A percentile compares a stretch with the other conserved stretches of the same genome.
These are phyloP conservation scores for Nakaseomyces sp. DNA, from an alignment of 1,139 yeast genomes.

Conservation along the genomic window DNA sequence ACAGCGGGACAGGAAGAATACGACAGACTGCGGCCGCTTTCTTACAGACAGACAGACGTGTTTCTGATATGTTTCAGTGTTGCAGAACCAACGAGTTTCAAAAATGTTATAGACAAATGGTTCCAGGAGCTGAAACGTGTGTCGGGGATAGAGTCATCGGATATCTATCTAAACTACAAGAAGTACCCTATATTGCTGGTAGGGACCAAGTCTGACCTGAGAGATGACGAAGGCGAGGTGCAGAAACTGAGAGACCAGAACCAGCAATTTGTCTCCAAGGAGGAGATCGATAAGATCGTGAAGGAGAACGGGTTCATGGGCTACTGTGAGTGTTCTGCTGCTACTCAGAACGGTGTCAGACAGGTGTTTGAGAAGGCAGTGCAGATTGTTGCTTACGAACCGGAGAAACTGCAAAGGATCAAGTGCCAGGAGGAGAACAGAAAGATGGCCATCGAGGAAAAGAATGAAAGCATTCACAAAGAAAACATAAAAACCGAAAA, in stretches of 20 bases:
- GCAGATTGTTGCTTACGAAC: slow-evolving; percentile 57
- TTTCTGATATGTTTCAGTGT: slow-evolving; percentile 83
- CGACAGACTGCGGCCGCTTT: slow-evolving; percentile 81
- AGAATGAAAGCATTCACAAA: slow-evolving; percentile 10
- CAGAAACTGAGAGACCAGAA: slow-evolving; percentile 63
- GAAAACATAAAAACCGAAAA: too few species aligned
- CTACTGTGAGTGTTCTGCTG: slow-evolving; percentile 88
- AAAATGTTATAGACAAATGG: slow-evolving; percentile 71
- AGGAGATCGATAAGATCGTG: slow-evolving; percentile 62
- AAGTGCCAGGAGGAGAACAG: slow-evolving; percentile 6
- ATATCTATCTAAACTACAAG: slow-evolving; percentile 18
- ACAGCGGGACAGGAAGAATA: slow-evolving; percentile 97
- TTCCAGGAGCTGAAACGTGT: slow-evolving; percentile 83
- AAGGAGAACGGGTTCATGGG: slow-evolving; percentile 64
- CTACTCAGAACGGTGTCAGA: slow-evolving; percentile 77
- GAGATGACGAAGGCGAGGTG: slow-evolving; percentile 70
- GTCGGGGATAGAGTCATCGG: slow-evolving; percentile 50
- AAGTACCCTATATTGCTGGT: slow-evolving; percentile 62
- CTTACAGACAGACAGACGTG: slow-evolving; percentile 89
- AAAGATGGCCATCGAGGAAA: slow-evolving; percentile 11
- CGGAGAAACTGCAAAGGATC: slow-evolving; percentile 22
- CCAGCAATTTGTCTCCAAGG: slow-evolving; percentile 49
- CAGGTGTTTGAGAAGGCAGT: slow-evolving; percentile 79
- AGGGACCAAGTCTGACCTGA: slow-evolving; percentile 79
- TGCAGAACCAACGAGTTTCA: slow-evolving; percentile 72